phyloP scores from a whole-genome alignment of 148 eudicot genomes.

The Fallopia convolvulus region DNA sequence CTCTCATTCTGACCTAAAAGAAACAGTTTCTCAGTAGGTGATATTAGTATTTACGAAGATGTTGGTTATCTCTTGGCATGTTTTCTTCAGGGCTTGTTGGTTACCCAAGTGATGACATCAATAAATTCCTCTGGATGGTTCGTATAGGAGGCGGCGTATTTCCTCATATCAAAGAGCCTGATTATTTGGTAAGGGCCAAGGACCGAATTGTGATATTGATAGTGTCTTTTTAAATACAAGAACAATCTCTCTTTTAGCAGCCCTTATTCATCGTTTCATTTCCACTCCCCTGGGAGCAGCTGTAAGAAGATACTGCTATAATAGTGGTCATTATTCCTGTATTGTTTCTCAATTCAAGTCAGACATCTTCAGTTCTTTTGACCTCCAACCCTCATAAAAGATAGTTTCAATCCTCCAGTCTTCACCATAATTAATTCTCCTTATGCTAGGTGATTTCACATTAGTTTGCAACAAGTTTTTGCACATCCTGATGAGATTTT shows the following conservation, averaged over 20 bases:
- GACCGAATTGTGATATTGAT: not conserved
- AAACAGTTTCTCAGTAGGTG: conserved; percentile 15
- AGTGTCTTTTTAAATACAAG: conserved; percentile 11
- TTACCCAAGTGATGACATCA: conserved; percentile 95
- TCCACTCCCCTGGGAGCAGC: not conserved
- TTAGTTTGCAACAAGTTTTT: not conserved
- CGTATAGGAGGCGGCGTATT: conserved; percentile 98
- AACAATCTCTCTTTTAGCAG: not conserved
- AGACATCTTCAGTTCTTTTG: not conserved
- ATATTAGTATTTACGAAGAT: not conserved
- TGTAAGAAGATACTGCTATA: not conserved
- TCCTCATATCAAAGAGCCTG: conserved; percentile 97
- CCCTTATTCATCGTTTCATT: not conserved
- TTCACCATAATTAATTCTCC: not conserved
- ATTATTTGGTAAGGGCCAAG: conserved; percentile 57
- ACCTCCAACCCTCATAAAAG: not conserved
- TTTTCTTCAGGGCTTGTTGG: conserved; percentile 78
- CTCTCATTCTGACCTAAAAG: not conserved
- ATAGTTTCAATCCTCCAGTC: not conserved
- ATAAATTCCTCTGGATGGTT: conserved; percentile 98
- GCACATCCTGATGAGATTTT: not conserved
- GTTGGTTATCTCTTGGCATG: conserved; percentile 11
- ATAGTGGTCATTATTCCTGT: not conserved
- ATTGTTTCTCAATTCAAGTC: not conserved
- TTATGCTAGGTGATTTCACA: not conserved